phyloP scores from a whole-genome alignment of 2,329 filamentous ascomycete genomes.

The Neopestalotiopsis clavispora region DNA sequence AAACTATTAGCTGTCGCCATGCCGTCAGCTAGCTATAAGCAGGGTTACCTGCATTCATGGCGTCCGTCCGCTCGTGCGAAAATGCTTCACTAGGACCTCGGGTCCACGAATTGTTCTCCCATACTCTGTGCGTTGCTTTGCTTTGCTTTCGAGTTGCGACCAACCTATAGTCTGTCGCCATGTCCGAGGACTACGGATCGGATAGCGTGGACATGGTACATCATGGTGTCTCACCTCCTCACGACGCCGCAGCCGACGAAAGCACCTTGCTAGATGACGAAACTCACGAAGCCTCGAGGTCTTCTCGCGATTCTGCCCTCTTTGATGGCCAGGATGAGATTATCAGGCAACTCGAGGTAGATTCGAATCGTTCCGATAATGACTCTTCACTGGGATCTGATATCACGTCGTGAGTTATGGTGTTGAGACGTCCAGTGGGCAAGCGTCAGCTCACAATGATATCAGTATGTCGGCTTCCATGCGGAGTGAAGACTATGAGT shows the following conservation, averaged over 20 bases:
- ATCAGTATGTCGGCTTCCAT: constrained; percentile 23
- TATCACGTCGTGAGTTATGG: constrained; percentile 23
- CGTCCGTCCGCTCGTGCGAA: background rate
- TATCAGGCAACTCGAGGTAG: constrained; percentile 22
- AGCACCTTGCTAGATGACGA: background rate
- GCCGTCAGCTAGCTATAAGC: background rate
- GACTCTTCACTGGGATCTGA: constrained; percentile 26
- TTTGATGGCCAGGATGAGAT: constrained; percentile 11
- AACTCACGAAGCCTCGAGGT: background rate
- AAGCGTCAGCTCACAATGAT: background rate
- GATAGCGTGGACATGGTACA: background rate
- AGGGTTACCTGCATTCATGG: background rate
- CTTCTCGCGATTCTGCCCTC: constrained; percentile 9
- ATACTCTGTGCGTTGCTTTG: background rate
- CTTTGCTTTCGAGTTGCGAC: background rate
- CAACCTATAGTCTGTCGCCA: background rate
- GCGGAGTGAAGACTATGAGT: constrained; percentile 21
- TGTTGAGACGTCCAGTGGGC: background rate
- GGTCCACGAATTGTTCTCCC: background rate
- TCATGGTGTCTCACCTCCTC: background rate
- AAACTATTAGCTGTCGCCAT: background rate
- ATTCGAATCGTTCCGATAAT: constrained; percentile 22
- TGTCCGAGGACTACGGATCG: background rate
- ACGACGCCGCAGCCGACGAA: background rate
- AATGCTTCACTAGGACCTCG: background rate